Conservation (phyloP, 306 rosid genomes). For the Acmispon strigosus region DNA sequence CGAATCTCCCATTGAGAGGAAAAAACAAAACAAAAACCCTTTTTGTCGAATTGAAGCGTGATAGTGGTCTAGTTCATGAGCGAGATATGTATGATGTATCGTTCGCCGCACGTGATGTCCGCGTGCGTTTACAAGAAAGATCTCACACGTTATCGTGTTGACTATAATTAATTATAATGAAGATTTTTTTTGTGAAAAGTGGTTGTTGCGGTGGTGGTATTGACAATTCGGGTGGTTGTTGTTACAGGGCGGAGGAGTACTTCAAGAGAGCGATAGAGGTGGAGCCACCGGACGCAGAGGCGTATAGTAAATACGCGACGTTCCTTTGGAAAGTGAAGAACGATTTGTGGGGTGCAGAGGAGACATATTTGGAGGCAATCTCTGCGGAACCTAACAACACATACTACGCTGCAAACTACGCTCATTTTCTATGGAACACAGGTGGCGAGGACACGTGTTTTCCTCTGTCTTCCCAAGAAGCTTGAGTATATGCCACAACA, state of each 20-base stretch:
- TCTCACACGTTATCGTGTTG: constrained; percentile 15
- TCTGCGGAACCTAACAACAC: constrained; percentile 73
- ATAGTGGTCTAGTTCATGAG: constrained; percentile 19
- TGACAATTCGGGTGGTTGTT: background rate
- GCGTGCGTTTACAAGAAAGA: constrained; percentile 23
- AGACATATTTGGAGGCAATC: constrained; percentile 75
- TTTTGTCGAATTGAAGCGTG: constrained; percentile 16
- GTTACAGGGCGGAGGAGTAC: constrained; percentile 64
- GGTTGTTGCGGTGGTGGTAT: background rate
- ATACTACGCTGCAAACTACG: constrained; percentile 70
- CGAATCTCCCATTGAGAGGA: background rate
- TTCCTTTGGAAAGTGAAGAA: constrained; percentile 72
- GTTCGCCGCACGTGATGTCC: constrained; percentile 23
- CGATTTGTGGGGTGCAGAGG: constrained; percentile 90
- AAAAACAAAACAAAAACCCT: background rate
- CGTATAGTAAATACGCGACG: constrained; percentile 68
- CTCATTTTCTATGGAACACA: constrained; percentile 90
- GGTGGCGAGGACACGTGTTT: constrained; percentile 93
- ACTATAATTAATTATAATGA: background rate
- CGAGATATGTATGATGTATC: constrained; percentile 8
- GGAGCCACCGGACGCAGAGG: constrained; percentile 77
- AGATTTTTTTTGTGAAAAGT: constrained; percentile 16
- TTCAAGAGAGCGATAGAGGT: constrained; percentile 61
- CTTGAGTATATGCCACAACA: background rate
- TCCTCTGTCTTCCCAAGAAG: constrained; percentile 43